These are phyloP conservation scores for Candolleomyces efflorescens DNA, from an alignment of 768 basidiomycete species.

Conservation along the genomic window DNA sequence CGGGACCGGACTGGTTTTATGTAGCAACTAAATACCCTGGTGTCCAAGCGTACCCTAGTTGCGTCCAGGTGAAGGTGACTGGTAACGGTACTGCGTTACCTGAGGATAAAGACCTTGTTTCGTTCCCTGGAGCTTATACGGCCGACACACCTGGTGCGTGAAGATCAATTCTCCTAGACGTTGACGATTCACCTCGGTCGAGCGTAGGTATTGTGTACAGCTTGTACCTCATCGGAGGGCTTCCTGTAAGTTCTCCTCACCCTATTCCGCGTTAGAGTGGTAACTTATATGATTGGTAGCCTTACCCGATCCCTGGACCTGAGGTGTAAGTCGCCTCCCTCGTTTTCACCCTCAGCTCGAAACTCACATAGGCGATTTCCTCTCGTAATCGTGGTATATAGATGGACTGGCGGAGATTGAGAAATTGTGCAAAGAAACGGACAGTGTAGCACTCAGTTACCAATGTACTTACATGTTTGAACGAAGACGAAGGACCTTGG, in stretches of 20 bases:
- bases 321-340: slow-evolving; percentile 26
- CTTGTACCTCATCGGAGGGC: not conserved
- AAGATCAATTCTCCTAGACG: not conserved
- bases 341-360: too few species aligned
- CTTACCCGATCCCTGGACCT: slow-evolving; percentile 40
- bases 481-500: too few species aligned
- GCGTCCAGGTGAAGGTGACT: slow-evolving; percentile 41
- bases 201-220: slow-evolving; percentile 20
- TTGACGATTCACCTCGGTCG: not conserved
- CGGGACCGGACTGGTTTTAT: too few species aligned
- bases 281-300: slow-evolving; percentile 7
- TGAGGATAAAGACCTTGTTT: slow-evolving; percentile 31
- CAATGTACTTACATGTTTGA: too few species aligned
- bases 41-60: slow-evolving; percentile 39
- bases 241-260: not conserved
- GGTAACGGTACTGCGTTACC: slow-evolving; percentile 40
- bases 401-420: too few species aligned
- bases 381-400: too few species aligned
- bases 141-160: slow-evolving; percentile 18
- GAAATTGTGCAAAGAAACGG: too few species aligned
- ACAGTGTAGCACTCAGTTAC: too few species aligned
- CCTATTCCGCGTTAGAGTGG: too few species aligned
- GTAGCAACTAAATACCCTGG: slow-evolving; percentile 33
- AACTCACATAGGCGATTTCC: too few species aligned
- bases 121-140: slow-evolving; percentile 43